Evolutionary conservation across 2,329 filamentous ascomycete species (phyloP).

Genomic region (Truncatella angustata): DNA sequence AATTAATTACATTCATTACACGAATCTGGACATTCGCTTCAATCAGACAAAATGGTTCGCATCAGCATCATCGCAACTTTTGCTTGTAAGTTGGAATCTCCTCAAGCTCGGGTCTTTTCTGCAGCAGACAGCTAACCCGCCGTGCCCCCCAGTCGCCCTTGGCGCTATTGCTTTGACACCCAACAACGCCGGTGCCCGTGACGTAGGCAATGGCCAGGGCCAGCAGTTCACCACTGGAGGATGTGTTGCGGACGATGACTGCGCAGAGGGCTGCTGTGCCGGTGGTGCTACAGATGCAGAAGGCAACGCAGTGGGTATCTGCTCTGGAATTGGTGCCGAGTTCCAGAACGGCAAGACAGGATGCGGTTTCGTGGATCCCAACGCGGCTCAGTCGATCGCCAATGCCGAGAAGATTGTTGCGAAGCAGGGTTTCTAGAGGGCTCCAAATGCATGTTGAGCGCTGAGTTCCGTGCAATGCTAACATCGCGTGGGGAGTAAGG

Average conservation of each 20-base stretch:
- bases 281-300: constrained; percentile 16
- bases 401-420: constrained; percentile 29
- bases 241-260: constrained; percentile 32
- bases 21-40: constrained; percentile 1
- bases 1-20: constrained; percentile 1
- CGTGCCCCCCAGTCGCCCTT: background rate
- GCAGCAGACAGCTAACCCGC: too few species aligned
- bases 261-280: constrained; percentile 29
- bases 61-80: constrained; percentile 8
- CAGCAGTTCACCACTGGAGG: constrained; percentile 37
- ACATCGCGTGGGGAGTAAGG: background rate
- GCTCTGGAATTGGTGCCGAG: constrained; percentile 32
- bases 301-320: constrained; percentile 29
- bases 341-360: constrained; percentile 36
- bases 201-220: constrained; percentile 14
- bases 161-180: constrained; percentile 7
- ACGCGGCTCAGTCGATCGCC: constrained; percentile 26
- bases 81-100: constrained; percentile 2
- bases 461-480: too few species aligned
- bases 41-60: constrained; percentile 9
- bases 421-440: constrained; percentile 32
- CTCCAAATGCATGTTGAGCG: background rate
- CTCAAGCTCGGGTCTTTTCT: background rate
- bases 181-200: constrained; percentile 5
- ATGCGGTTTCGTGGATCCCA: constrained; percentile 34